Evolutionary conservation across 305 asterid genomes (phyloP).

Genomic region (Petunia hybrid): DNA sequence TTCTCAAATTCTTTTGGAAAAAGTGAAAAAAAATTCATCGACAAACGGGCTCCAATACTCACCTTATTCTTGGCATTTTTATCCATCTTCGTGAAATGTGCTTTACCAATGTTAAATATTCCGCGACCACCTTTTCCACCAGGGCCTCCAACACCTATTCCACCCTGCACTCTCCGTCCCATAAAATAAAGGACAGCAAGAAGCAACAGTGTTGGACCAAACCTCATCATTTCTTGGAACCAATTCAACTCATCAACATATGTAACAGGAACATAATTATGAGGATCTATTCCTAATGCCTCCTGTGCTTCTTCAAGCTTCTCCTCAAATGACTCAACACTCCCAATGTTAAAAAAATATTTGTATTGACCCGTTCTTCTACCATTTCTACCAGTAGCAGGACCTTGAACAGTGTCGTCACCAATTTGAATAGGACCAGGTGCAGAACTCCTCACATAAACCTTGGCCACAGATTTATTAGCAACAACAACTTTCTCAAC

Average conservation of each 20-base stretch:
- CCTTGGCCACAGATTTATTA: conserved; percentile 63
- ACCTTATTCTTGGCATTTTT: conserved; percentile 86
- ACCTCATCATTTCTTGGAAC: conserved; percentile 49
- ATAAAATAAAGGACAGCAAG: conserved; percentile 45
- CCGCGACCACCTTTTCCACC: conserved; percentile 73
- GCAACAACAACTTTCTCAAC: conserved; percentile 68
- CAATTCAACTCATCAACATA: conserved; percentile 54
- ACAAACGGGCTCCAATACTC: conserved; percentile 5
- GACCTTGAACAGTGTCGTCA: conserved; percentile 43
- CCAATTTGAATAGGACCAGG: conserved; percentile 41
- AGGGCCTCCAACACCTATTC: conserved; percentile 62
- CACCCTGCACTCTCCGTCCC: conserved; percentile 53
- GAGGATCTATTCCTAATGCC: conserved; percentile 72
- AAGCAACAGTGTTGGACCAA: conserved; percentile 52
- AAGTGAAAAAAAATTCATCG: not conserved
- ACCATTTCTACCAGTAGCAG: conserved; percentile 39
- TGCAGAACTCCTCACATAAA: conserved; percentile 56
- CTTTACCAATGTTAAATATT: conserved; percentile 71
- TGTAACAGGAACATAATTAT: conserved; percentile 64
- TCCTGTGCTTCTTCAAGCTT: conserved; percentile 80
- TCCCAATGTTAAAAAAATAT: conserved; percentile 59
- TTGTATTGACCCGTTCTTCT: conserved; percentile 41
- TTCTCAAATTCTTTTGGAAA: not conserved
- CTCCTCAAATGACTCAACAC: conserved; percentile 70
- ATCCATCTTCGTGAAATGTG: conserved; percentile 71